Percentiles rank a stretch among this genome's conserved stretches.
Evolutionary conservation across 1,284 basidiomycete genomes (phyloP).

Genomic region (Leccinum pallidistipes): DNA sequence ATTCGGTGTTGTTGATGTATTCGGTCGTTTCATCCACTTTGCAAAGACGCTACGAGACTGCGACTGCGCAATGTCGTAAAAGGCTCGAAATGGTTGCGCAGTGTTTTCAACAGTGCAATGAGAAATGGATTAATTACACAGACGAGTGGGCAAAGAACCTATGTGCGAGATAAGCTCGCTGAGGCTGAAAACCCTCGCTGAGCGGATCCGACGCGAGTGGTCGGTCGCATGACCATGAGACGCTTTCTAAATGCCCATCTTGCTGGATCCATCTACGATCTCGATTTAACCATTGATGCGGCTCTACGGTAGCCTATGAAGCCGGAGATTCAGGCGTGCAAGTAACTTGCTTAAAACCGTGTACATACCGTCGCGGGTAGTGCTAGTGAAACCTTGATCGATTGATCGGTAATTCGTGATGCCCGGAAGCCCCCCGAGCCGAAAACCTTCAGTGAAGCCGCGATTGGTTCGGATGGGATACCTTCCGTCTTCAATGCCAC

Average conservation of each 20-base stretch:
- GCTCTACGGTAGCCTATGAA: background rate
- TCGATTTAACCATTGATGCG: background rate
- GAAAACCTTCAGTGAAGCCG: background rate
- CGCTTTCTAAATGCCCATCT: background rate
- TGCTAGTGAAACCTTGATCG: background rate
- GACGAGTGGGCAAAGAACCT: background rate
- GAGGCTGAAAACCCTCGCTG: constrained; percentile 3
- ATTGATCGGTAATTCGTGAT: background rate
- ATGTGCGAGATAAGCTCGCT: background rate
- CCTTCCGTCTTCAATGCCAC: background rate
- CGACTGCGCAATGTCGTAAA: background rate
- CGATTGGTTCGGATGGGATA: background rate
- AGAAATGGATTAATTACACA: background rate
- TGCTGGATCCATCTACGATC: background rate
- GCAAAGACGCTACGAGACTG: background rate
- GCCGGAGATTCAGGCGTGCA: background rate
- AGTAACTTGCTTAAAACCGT: background rate
- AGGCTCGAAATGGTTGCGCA: background rate
- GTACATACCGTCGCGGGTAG: background rate
- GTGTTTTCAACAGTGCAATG: background rate
- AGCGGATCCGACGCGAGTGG: background rate
- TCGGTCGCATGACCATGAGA: background rate
- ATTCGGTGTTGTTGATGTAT: background rate
- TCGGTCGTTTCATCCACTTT: background rate
- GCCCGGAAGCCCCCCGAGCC: background rate